Conservation (phyloP, 1,139 yeast species). For the Candida tetrigidarum region DNA sequence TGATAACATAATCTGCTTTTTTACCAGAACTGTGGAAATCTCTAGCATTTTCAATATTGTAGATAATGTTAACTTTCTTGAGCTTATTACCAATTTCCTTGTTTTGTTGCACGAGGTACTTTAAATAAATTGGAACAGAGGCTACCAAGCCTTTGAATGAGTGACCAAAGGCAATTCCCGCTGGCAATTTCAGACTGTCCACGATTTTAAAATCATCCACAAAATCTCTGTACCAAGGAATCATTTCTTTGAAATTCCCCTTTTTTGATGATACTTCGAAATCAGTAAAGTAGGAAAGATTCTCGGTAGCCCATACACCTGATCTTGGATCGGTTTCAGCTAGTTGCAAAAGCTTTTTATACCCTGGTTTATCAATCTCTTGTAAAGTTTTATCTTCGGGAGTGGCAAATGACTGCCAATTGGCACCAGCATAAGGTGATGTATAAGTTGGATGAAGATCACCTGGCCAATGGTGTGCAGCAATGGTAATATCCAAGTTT, state of each 20-base stretch:
- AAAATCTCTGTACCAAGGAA: constrained; percentile 52
- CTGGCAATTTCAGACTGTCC: constrained; percentile 31
- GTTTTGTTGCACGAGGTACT: constrained; percentile 46
- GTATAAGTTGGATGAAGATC: constrained; percentile 40
- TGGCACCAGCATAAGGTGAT: constrained; percentile 50
- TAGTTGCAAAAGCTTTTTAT: constrained; percentile 40
- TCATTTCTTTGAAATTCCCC: constrained; percentile 20
- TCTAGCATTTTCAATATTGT: constrained; percentile 32
- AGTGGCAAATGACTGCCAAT: constrained; percentile 51
- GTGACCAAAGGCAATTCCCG: constrained; percentile 40
- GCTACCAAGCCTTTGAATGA: constrained; percentile 53
- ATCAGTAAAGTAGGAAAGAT: constrained; percentile 33
- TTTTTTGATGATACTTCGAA: constrained; percentile 13
- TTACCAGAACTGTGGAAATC: constrained; percentile 24
- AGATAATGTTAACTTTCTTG: constrained; percentile 30
- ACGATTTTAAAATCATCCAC: constrained; percentile 39
- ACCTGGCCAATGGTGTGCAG: constrained; percentile 43
- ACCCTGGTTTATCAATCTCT: constrained; percentile 43
- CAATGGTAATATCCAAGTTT: constrained; percentile 29
- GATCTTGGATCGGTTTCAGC: constrained; percentile 46
- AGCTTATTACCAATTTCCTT: constrained; percentile 39
- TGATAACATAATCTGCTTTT: constrained; percentile 44
- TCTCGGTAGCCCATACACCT: constrained; percentile 45
- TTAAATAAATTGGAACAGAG: constrained; percentile 52
- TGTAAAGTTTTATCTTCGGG: constrained; percentile 35